These are phyloP conservation scores for Knufia fluminis DNA, from an alignment of 2,329 filamentous ascomycete genomes.

Conservation along the genomic window DNA sequence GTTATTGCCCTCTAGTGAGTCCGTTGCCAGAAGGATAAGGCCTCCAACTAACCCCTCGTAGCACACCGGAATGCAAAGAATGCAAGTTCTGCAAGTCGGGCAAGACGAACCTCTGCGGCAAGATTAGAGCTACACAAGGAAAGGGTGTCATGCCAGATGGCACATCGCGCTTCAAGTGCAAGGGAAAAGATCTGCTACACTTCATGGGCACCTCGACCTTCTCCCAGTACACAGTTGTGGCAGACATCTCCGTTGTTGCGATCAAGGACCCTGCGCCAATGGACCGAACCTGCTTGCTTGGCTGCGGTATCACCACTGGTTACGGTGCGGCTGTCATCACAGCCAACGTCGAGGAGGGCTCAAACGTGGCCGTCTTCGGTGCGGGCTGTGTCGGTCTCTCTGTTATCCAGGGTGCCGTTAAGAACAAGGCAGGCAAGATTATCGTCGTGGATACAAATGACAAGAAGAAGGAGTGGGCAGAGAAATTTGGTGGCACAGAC, in stretches of 20 bases:
- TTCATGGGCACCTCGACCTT: conserved; percentile 99
- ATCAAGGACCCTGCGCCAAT: conserved; percentile 85
- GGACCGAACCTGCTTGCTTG: conserved; percentile 91
- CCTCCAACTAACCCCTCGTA: conserved; percentile 31
- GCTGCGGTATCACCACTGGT: conserved; percentile 96
- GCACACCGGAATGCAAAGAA: conserved; percentile 91
- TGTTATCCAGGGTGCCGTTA: conserved; percentile 86
- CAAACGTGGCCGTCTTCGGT: conserved; percentile 85
- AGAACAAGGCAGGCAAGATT: conserved; percentile 60
- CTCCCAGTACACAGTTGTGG: conserved; percentile 96
- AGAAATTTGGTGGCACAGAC: conserved; percentile 91
- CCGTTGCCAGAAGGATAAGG: neutral
- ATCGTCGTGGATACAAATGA: conserved; percentile 73
- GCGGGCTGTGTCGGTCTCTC: conserved; percentile 92
- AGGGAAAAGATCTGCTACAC: conserved; percentile 89
- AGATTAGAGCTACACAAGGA: conserved; percentile 95
- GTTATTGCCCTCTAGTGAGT: conserved; percentile 79
- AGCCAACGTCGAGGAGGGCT: conserved; percentile 80
- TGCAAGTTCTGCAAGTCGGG: conserved; percentile 99
- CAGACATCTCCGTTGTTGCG: conserved; percentile 94
- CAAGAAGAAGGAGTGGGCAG: conserved; percentile 79
- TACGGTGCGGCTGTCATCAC: conserved; percentile 94
- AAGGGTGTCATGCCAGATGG: conserved; percentile 96
- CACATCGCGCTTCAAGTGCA: conserved; percentile 86
- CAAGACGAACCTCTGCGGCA: conserved; percentile 98